Conservation (phyloP, 805 yeast genomes). For the Spathaspora arborariae region DNA sequence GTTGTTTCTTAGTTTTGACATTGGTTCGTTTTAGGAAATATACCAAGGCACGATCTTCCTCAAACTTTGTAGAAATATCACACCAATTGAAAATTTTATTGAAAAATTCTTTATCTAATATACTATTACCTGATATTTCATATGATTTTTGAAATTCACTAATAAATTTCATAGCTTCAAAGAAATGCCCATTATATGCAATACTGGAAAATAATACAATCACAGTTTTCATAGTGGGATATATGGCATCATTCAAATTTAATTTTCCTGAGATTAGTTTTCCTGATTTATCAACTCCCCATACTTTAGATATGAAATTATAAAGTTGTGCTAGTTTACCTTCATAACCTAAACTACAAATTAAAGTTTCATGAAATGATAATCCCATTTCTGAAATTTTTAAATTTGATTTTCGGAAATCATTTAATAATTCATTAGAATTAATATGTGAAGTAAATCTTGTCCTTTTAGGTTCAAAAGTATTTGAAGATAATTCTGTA, state of each 20-base stretch:
- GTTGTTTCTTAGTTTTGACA: slow-evolving; percentile 1
- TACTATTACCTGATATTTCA: slow-evolving; percentile 16
- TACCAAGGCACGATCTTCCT: slow-evolving; percentile 23
- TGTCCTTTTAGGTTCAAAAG: background rate
- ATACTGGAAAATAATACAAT: slow-evolving; percentile 29
- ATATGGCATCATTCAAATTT: slow-evolving; percentile 14
- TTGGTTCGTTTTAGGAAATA: slow-evolving; percentile 20
- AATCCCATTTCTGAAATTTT: slow-evolving; percentile 1
- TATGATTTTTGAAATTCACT: slow-evolving; percentile 33
- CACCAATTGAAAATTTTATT: slow-evolving; percentile 35
- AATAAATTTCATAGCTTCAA: slow-evolving; percentile 29
- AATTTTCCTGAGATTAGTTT: slow-evolving; percentile 6
- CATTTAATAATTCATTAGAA: background rate
- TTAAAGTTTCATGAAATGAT: slow-evolving; percentile 17
- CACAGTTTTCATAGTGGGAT: slow-evolving; percentile 23
- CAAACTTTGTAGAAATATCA: slow-evolving; percentile 28
- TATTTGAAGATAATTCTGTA: slow-evolving; percentile 13
- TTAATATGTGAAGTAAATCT: background rate
- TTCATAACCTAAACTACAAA: slow-evolving; percentile 31
- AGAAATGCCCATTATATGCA: slow-evolving; percentile 28
- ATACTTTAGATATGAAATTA: slow-evolving; percentile 23
- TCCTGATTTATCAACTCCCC: slow-evolving; percentile 30
- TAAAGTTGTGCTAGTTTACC: slow-evolving; percentile 16
- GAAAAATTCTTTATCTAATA: slow-evolving; percentile 28
- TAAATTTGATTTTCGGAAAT: slow-evolving; percentile 10